These are phyloP conservation scores for Metrosideros polymorpha DNA, from an alignment of 441 rosid species.

Conservation along the genomic window DNA sequence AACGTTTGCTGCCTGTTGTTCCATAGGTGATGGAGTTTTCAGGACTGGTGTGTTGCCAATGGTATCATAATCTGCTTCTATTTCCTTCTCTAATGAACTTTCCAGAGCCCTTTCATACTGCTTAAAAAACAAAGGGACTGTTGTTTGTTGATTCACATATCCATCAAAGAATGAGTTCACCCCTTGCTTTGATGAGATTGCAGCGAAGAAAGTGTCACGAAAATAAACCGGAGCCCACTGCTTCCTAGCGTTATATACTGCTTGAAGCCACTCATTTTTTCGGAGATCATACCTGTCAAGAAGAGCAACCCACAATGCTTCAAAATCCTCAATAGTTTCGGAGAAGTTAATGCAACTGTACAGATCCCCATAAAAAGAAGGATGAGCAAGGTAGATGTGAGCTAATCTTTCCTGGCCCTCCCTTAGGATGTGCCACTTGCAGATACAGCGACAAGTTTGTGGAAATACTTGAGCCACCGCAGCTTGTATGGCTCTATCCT, in stretches of 20 bases:
- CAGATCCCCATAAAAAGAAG: slow-evolving; percentile 45
- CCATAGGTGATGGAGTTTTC: slow-evolving; percentile 74
- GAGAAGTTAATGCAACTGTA: slow-evolving; percentile 52
- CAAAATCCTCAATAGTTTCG: slow-evolving; percentile 58
- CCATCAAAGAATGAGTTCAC: slow-evolving; percentile 50
- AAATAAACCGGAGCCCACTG: slow-evolving; percentile 76
- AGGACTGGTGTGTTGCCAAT: slow-evolving; percentile 32
- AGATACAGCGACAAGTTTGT: slow-evolving; percentile 52
- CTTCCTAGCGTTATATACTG: slow-evolving; percentile 44
- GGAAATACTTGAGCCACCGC: slow-evolving; percentile 56
- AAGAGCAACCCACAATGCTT: slow-evolving; percentile 41
- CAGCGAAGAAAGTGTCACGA: slow-evolving; percentile 54
- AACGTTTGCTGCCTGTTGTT: slow-evolving; percentile 57
- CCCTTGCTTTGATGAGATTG: slow-evolving; percentile 44
- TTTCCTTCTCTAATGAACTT: slow-evolving; percentile 41
- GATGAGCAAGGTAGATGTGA: slow-evolving; percentile 46
- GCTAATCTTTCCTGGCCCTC: slow-evolving; percentile 69
- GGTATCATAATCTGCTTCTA: slow-evolving; percentile 58
- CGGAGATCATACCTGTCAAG: slow-evolving; percentile 39
- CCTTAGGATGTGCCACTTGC: slow-evolving; percentile 66
- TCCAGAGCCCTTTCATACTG: slow-evolving; percentile 61
- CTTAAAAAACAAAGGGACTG: slow-evolving; percentile 46
- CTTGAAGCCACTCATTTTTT: slow-evolving; percentile 55
- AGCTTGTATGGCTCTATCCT: slow-evolving; percentile 56
- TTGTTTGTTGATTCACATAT: slow-evolving; percentile 49